These are phyloP conservation scores for Chlamydomonas asymmetrica DNA, from an alignment of 139 green algal species.

Conservation along the genomic window DNA sequence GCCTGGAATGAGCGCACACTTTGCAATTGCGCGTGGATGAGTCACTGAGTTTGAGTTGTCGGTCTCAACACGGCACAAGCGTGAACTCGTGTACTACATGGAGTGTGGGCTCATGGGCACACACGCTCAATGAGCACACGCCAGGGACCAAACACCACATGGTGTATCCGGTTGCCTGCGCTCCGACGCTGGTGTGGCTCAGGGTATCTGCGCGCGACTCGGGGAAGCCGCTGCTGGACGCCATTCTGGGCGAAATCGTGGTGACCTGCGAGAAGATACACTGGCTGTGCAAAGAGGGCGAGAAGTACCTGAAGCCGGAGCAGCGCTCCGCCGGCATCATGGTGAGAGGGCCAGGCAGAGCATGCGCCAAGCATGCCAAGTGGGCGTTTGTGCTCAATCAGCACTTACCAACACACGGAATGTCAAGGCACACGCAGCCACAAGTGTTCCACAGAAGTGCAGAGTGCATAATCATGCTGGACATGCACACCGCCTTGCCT, in stretches of 20 bases:
- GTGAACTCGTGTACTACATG: too few species aligned
- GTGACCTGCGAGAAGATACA: constrained; percentile 96
- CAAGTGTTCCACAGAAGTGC: too few species aligned
- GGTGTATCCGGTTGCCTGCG: too few species aligned
- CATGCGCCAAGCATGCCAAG: too few species aligned
- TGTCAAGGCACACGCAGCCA: too few species aligned
- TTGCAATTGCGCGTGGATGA: background rate
- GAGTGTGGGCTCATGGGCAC: background rate
- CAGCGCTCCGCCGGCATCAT: constrained; percentile 78
- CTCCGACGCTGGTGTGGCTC: too few species aligned
- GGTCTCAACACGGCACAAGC: too few species aligned
- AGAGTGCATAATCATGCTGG: background rate
- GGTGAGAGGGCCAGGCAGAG: constrained; percentile 58
- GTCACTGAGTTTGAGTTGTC: too few species aligned
- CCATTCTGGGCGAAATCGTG: constrained; percentile 92
- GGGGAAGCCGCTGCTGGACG: constrained; percentile 94
- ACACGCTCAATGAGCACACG: too few species aligned
- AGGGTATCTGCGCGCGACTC: constrained; percentile 88
- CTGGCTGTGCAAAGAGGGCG: constrained; percentile 89
- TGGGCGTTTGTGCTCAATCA: too few species aligned
- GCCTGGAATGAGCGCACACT: background rate
- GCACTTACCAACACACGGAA: too few species aligned
- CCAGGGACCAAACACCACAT: too few species aligned
- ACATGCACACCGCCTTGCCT: background rate
- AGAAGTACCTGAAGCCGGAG: constrained; percentile 82